These are phyloP conservation scores for Macrophomina tecta DNA, from an alignment of 2,329 filamentous ascomycete genomes.

Conservation along the genomic window DNA sequence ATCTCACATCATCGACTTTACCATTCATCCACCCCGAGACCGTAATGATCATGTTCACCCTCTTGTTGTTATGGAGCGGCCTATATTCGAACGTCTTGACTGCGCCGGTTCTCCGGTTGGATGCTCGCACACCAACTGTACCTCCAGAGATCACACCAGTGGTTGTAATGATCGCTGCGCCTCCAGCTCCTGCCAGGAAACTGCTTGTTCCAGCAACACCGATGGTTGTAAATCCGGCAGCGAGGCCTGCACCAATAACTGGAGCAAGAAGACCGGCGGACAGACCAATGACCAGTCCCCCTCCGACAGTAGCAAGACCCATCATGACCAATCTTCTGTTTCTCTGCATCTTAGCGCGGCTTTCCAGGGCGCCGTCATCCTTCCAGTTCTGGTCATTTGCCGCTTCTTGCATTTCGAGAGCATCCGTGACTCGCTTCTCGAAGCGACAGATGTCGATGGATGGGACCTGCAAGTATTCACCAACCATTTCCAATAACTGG, in stretches of 20 bases:
- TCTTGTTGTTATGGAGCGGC: constrained; percentile 96
- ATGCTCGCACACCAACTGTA: constrained; percentile 83
- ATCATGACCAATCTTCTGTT: constrained; percentile 91
- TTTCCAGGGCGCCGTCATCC: constrained; percentile 91
- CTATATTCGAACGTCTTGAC: constrained; percentile 98
- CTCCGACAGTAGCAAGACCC: constrained; percentile 94
- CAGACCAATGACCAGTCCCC: constrained; percentile 91
- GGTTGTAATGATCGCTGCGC: constrained; percentile 92
- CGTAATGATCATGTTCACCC: constrained; percentile 93
- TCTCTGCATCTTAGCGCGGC: constrained; percentile 77
- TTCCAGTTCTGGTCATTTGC: constrained; percentile 98
- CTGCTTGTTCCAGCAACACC: constrained; percentile 86
- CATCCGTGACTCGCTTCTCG: constrained; percentile 95
- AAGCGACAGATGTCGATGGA: constrained; percentile 96
- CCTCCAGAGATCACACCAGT: constrained; percentile 84
- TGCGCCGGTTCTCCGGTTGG: constrained; percentile 84
- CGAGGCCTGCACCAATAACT: constrained; percentile 90
- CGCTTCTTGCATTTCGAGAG: constrained; percentile 95
- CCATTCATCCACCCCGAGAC: constrained; percentile 98
- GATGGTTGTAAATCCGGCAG: constrained; percentile 93
- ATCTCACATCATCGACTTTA: constrained; percentile 92
- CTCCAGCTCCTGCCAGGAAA: constrained; percentile 90
- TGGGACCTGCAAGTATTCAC: constrained; percentile 76
- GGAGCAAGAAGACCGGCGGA: constrained; percentile 91
- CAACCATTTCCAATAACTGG: constrained; percentile 81